Conservation (phyloP, 2,329 filamentous ascomycete species). For the Hypoxylon sp. region DNA sequence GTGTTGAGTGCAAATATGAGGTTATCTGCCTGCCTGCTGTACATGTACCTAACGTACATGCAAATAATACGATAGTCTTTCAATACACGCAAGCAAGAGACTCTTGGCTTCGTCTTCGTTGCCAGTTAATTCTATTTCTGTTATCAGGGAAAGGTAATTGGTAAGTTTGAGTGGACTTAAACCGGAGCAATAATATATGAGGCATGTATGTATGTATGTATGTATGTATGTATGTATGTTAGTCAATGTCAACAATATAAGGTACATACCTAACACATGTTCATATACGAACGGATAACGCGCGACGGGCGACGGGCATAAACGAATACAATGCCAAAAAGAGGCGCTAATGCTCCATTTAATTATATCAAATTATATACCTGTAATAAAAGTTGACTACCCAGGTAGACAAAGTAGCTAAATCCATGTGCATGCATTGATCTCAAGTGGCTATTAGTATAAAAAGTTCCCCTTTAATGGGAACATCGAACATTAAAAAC, state of each 20-base stretch:
- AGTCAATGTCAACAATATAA: not conserved
- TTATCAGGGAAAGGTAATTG: not conserved
- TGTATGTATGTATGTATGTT: not conserved
- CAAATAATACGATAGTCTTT: not conserved
- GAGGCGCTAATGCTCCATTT: not conserved
- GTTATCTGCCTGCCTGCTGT: not conserved
- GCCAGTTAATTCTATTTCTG: not conserved
- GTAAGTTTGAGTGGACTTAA: not conserved
- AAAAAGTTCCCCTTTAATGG: conserved; percentile 3
- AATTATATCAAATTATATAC: not conserved
- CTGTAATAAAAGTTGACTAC: not conserved
- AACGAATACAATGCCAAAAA: not conserved
- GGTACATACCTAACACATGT: not conserved
- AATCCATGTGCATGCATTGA: too few relatives aligned
- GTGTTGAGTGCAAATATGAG: not conserved
- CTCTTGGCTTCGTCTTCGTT: not conserved
- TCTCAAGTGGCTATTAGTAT: too few relatives aligned
- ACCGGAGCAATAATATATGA: not conserved
- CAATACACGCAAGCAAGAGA: not conserved
- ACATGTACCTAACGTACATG: not conserved
- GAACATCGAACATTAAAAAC: not conserved
- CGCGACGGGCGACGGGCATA: not conserved
- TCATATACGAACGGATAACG: not conserved
- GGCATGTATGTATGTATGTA: not conserved
- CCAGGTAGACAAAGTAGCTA: not conserved